phyloP scores from a whole-genome alignment of 768 basidiomycete genomes.

The Termitomyces eurrhizus region DNA sequence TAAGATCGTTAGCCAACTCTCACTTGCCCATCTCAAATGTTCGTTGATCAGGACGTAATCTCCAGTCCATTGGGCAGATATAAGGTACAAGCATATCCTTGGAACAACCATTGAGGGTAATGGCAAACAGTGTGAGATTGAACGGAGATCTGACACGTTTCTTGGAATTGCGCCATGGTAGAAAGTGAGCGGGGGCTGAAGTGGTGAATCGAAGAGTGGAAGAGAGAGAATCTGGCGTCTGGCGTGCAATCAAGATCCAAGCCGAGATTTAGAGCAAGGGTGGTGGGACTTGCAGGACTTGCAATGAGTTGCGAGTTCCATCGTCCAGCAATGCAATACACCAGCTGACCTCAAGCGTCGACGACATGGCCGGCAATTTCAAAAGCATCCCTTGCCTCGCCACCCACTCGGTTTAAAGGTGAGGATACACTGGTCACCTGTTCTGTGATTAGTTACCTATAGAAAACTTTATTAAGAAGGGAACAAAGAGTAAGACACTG shows the following conservation, averaged over 20 bases:
- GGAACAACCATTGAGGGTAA: conserved; percentile 89
- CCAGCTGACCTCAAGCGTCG: conserved; percentile 57
- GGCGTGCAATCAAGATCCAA: conserved; percentile 41
- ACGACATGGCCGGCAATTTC: conserved; percentile 88
- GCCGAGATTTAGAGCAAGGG: conserved; percentile 68
- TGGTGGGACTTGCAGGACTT: conserved; percentile 59
- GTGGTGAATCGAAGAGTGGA: background rate
- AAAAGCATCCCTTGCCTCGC: conserved; percentile 86
- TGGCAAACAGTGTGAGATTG: conserved; percentile 92
- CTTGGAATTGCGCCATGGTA: conserved; percentile 91
- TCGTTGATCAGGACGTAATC: conserved; percentile 88
- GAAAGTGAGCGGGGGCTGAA: conserved; percentile 37
- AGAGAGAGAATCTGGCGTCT: conserved; percentile 48
- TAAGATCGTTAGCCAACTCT: conserved; percentile 78
- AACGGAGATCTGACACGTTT: conserved; percentile 79
- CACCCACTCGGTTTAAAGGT: conserved; percentile 97
- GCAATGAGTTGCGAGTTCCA: conserved; percentile 97
- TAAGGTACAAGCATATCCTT: conserved; percentile 62
- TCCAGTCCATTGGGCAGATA: conserved; percentile 87
- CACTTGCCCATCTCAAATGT: conserved; percentile 91
- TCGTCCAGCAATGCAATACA: conserved; percentile 88
- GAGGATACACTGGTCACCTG: conserved; percentile 79
- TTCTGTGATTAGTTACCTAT: conserved; percentile 83
- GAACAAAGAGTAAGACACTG: background rate
- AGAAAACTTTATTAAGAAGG: background rate